phyloP scores from a whole-genome alignment of 2,329 filamentous ascomycete species.

The Endothia cerciana region DNA sequence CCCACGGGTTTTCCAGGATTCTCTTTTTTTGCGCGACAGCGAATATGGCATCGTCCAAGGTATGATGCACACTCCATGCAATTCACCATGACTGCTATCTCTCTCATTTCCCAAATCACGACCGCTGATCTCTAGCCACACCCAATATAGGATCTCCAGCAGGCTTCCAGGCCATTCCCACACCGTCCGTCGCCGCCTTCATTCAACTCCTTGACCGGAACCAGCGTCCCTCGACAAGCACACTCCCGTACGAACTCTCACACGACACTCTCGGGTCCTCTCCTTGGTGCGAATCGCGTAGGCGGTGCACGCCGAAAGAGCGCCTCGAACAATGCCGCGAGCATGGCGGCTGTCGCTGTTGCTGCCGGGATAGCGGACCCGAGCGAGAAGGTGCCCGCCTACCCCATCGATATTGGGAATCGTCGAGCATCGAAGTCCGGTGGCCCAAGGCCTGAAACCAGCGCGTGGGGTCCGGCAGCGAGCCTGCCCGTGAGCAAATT shows the following conservation, averaged over 20 bases:
- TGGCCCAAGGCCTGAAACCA: constrained; percentile 54
- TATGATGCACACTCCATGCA: constrained; percentile 41
- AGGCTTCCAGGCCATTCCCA: constrained; percentile 68
- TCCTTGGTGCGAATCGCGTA: constrained; percentile 82
- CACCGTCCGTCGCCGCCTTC: constrained; percentile 62
- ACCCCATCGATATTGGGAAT: constrained; percentile 60
- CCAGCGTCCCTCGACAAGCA: constrained; percentile 62
- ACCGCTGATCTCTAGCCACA: constrained; percentile 44
- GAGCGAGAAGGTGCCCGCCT: constrained; percentile 53
- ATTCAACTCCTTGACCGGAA: constrained; percentile 59
- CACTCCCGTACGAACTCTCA: constrained; percentile 80
- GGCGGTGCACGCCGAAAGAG: constrained; percentile 82
- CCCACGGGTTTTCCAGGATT: constrained; percentile 35
- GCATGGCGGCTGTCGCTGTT: constrained; percentile 75
- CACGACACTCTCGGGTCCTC: constrained; percentile 75
- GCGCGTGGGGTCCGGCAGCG: constrained; percentile 50
- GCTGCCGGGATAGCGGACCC: constrained; percentile 55
- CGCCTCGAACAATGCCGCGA: constrained; percentile 75
- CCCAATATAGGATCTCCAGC: constrained; percentile 61
- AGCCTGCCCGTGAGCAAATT: constrained; percentile 67
- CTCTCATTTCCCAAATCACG: constrained; percentile 36
- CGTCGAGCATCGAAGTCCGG: constrained; percentile 72
- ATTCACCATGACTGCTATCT: constrained; percentile 32
- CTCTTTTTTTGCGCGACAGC: constrained; percentile 33
- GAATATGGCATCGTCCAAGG: constrained; percentile 67